Evolutionary conservation across 805 yeast species (phyloP).

Genomic region (Candida sonorensis): DNA sequence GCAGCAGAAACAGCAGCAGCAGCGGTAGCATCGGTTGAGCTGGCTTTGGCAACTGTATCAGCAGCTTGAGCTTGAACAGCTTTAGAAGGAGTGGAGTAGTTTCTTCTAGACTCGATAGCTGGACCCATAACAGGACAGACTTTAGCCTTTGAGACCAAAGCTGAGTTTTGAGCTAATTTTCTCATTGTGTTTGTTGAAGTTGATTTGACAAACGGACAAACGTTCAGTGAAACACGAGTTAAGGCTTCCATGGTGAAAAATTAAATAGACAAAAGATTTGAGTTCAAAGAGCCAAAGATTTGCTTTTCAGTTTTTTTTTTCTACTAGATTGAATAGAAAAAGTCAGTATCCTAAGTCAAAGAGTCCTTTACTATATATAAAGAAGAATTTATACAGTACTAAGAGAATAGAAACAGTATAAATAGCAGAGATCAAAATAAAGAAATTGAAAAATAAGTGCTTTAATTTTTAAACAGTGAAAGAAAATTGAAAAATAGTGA

Average conservation of each 20-base stretch:
- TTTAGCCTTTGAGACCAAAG: constrained; percentile 52
- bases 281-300: not conserved
- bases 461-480: too few relatives aligned
- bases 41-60: constrained; percentile 24
- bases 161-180: constrained; percentile 38
- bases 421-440: too few relatives aligned
- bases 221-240: constrained; percentile 65
- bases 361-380: too few relatives aligned
- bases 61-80: constrained; percentile 41
- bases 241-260: constrained; percentile 60
- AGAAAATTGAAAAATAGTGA: too few relatives aligned
- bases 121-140: constrained; percentile 90
- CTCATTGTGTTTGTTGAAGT: constrained; percentile 56
- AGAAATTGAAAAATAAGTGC: too few relatives aligned
- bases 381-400: too few relatives aligned
- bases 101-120: constrained; percentile 46
- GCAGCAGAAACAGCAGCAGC: constrained; percentile 29
- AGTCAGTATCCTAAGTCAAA: too few relatives aligned
- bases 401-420: too few relatives aligned
- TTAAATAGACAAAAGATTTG: too few relatives aligned
- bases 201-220: constrained; percentile 75
- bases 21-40: constrained; percentile 14
- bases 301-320: not conserved
- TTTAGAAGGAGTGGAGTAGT: constrained; percentile 41
- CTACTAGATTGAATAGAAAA: not conserved